Evolutionary conservation across 352 stramenopile species (phyloP).

Genomic region (Phytophthora lateralis): DNA sequence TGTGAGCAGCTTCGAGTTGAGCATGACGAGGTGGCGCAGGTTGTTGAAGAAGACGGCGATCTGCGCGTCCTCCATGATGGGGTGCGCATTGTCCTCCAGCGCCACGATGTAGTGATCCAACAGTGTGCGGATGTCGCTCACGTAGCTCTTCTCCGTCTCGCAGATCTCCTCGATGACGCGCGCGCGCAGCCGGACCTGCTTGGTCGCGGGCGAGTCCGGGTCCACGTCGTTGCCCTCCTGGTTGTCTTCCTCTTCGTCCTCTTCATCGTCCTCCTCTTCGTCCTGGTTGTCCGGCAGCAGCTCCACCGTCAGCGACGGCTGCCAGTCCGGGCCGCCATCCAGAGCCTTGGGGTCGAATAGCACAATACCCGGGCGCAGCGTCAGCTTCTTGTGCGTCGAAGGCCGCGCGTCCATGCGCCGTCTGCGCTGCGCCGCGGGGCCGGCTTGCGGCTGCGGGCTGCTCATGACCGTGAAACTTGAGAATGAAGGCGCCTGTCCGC

Average conservation of each 20-base stretch:
- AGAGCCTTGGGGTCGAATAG: slow-evolving; percentile 62
- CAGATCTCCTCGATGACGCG: slow-evolving; percentile 85
- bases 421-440: slow-evolving; percentile 3
- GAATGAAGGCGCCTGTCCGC: slow-evolving; percentile 37
- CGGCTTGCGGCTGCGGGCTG: slow-evolving; percentile 7
- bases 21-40: slow-evolving; percentile 77
- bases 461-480: slow-evolving; percentile 32
- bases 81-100: slow-evolving; percentile 77
- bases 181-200: slow-evolving; percentile 37
- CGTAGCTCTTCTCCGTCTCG: slow-evolving; percentile 78
- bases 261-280: slow-evolving; percentile 17
- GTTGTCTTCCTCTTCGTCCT: slow-evolving; percentile 29
- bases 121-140: slow-evolving; percentile 73
- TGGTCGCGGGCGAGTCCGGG: slow-evolving; percentile 24
- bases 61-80: slow-evolving; percentile 83
- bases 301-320: slow-evolving; percentile 26
- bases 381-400: slow-evolving; percentile 22
- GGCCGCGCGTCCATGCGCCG: slow-evolving; percentile 13
- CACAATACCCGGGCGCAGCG: slow-evolving; percentile 43
- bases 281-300: slow-evolving; percentile 34
- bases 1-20: slow-evolving; percentile 85
- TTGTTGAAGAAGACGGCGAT: slow-evolving; percentile 91
- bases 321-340: slow-evolving; percentile 24
- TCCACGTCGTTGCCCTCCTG: slow-evolving; percentile 30
- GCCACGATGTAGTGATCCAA: slow-evolving; percentile 84